Conservation (phyloP, 306 rosid genomes). For the Prunus salicina region DNA sequence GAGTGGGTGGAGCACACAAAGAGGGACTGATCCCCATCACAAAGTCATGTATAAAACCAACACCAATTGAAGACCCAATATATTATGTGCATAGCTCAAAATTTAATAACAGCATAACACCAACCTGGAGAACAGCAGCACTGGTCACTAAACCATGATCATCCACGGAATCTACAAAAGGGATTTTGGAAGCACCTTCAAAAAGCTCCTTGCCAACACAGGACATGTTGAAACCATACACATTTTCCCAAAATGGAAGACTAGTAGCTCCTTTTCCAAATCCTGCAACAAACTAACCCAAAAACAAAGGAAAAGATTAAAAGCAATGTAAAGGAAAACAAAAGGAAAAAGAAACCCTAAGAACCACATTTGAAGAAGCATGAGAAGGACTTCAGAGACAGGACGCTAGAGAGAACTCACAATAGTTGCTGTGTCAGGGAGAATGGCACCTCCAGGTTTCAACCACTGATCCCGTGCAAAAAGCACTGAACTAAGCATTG, state of each 20-base stretch:
- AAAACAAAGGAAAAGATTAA: neutral
- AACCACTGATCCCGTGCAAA: slow-evolving; percentile 88
- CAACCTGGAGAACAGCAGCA: slow-evolving; percentile 72
- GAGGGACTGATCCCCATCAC: neutral
- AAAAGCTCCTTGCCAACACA: slow-evolving; percentile 82
- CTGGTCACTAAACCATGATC: slow-evolving; percentile 66
- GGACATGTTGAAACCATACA: slow-evolving; percentile 76
- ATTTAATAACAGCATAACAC: slow-evolving; percentile 14
- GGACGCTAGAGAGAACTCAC: slow-evolving; percentile 43
- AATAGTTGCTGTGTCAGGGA: slow-evolving; percentile 90
- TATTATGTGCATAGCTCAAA: neutral
- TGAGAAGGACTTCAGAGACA: neutral
- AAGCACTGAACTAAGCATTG: slow-evolving; percentile 93
- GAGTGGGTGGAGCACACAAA: neutral
- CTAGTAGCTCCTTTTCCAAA: slow-evolving; percentile 90
- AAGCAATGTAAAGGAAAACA: neutral
- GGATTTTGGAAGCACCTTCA: slow-evolving; percentile 59
- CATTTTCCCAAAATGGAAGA: slow-evolving; percentile 91
- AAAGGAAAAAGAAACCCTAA: neutral
- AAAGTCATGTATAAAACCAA: neutral
- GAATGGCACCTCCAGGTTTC: slow-evolving; percentile 94
- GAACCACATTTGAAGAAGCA: neutral
- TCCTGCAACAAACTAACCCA: slow-evolving; percentile 82
- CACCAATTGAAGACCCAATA: neutral
- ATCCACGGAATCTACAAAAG: slow-evolving; percentile 81